These are phyloP conservation scores for Melaleuca alternifolia DNA, from an alignment of 345 rosid species.

Conservation along the genomic window DNA sequence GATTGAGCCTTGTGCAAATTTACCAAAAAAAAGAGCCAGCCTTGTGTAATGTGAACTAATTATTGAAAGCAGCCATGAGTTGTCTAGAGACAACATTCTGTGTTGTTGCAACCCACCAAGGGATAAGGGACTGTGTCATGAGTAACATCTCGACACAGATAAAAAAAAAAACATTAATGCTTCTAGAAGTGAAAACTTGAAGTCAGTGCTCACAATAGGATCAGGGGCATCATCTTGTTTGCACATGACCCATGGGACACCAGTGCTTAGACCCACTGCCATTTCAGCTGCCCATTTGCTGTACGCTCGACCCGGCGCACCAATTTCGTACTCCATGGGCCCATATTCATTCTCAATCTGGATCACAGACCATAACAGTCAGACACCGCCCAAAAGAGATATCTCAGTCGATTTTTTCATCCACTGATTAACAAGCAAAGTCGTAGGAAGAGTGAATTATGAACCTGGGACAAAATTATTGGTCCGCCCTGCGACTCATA, in stretches of 20 bases:
- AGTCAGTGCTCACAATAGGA: constrained; percentile 56
- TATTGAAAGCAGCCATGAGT: constrained; percentile 17
- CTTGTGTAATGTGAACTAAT: constrained; percentile 29
- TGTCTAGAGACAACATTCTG: constrained; percentile 1
- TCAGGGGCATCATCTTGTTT: constrained; percentile 99
- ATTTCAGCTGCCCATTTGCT: constrained; percentile 86
- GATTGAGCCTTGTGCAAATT: constrained; percentile 32
- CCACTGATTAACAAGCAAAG: background rate
- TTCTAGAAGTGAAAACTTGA: background rate
- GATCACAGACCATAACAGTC: background rate
- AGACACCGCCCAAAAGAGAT: background rate
- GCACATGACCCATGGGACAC: constrained; percentile 99
- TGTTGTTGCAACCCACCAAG: constrained; percentile 13
- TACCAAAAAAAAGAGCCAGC: no score
- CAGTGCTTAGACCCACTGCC: constrained; percentile 93
- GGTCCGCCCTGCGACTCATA: constrained; percentile 96
- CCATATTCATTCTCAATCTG: constrained; percentile 99
- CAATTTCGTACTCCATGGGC: constrained; percentile 78
- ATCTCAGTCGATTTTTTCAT: background rate
- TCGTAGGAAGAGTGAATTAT: background rate
- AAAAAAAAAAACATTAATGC: constrained; percentile 5
- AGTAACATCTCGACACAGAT: background rate
- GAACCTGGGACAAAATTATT: constrained; percentile 92
- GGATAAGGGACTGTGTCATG: background rate
- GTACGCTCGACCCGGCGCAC: constrained; percentile 65